Conservation (phyloP, 352 stramenopile genomes). For the Phytophthora ramorum region DNA sequence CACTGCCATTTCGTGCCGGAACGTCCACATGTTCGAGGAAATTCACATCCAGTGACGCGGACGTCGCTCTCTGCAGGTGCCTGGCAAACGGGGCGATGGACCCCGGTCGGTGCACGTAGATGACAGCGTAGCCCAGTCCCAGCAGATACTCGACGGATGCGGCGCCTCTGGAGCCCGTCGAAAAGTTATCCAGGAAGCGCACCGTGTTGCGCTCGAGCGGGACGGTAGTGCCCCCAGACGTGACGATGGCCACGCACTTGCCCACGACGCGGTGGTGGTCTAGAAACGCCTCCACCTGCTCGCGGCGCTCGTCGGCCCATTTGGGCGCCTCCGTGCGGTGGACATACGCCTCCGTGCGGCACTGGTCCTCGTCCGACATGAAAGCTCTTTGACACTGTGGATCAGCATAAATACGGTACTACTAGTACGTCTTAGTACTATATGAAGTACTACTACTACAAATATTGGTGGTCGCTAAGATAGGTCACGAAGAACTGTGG, state of each 20-base stretch:
- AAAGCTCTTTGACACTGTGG: neutral
- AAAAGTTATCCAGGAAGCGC: constrained; percentile 98
- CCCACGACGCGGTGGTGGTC: constrained; percentile 68
- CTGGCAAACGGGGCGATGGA: constrained; percentile 87
- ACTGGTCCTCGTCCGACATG: constrained; percentile 40
- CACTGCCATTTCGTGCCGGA: constrained; percentile 14
- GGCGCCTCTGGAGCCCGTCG: constrained; percentile 92
- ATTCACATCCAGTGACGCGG: constrained; percentile 64
- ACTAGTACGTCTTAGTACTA: no score
- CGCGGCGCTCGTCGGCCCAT: constrained; percentile 38
- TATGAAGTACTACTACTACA: no score
- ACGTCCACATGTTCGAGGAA: constrained; percentile 71
- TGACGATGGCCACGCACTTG: constrained; percentile 93
- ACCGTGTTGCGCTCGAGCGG: constrained; percentile 96
- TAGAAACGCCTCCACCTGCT: constrained; percentile 67
- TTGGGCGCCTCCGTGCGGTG: constrained; percentile 46
- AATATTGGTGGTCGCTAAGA: no score
- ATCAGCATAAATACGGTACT: no score
- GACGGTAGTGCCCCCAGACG: constrained; percentile 95
- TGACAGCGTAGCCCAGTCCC: constrained; percentile 94
- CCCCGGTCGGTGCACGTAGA: constrained; percentile 95
- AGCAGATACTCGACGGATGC: constrained; percentile 92
- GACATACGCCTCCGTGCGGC: constrained; percentile 63
- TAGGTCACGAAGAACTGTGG: no score
- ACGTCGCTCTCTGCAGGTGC: constrained; percentile 67